Evolutionary conservation across 2,329 filamentous ascomycete genomes (phyloP).

Genomic region (Cordyceps militaris): DNA sequence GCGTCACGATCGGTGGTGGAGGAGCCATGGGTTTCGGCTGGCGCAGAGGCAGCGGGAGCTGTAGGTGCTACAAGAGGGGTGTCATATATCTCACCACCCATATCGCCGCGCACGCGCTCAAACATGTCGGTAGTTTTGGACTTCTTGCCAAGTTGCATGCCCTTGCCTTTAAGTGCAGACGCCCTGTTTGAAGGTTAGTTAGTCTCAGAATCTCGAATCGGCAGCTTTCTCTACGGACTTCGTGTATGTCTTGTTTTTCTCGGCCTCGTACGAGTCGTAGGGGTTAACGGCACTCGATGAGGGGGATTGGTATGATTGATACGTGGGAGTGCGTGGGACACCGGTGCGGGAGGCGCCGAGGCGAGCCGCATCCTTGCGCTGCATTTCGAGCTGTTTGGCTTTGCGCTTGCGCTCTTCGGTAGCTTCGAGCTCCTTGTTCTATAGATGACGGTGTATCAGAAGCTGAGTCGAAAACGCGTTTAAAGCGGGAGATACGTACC

Average conservation of each 20-base stretch:
- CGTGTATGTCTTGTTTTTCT: conserved; percentile 87
- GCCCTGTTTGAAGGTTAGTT: conserved; percentile 32
- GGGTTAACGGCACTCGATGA: conserved; percentile 68
- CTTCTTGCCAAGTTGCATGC: conserved; percentile 99
- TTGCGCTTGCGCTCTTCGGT: conserved; percentile 97
- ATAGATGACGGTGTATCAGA: conserved; percentile 22
- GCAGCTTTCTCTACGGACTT: conserved; percentile 49
- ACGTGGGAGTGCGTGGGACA: conserved; percentile 68
- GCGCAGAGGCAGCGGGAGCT: conserved; percentile 42
- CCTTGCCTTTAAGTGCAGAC: conserved; percentile 77
- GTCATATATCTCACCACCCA: conserved; percentile 80
- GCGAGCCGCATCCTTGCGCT: conserved; percentile 90
- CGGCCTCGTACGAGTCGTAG: conserved; percentile 91
- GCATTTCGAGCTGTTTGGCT: conserved; percentile 97
- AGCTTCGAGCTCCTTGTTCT: conserved; percentile 98
- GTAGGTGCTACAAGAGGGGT: conserved; percentile 60
- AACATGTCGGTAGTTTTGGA: conserved; percentile 97
- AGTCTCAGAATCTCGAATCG: background rate
- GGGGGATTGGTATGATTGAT: conserved; percentile 83
- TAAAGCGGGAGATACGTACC: conserved; percentile 40
- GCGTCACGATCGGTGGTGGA: conserved; percentile 71
- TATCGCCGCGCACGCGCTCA: conserved; percentile 84
- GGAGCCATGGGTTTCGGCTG: conserved; percentile 50
- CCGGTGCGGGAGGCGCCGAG: conserved; percentile 61
- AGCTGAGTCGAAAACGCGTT: background rate